Base-by-base conservation (phyloP, 2,329 filamentous ascomycete genomes). In the Monilinia fructigena region DNA sequence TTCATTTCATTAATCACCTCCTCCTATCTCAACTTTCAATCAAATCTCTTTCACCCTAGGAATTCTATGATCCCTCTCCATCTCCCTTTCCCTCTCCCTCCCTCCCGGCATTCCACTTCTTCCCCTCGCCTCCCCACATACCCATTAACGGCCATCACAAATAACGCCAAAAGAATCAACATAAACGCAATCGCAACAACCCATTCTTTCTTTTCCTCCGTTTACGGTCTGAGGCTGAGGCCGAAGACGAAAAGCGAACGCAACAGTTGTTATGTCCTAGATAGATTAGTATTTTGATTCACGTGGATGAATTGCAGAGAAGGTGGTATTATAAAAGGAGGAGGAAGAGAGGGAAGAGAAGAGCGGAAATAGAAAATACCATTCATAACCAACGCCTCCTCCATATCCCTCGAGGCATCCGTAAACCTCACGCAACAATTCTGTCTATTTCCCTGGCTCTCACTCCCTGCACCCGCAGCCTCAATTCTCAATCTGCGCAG, bases 361-460 rank as follows among this genome's bases (percentile, higher is more conserved):
- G 18, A 28, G 11, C 20, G 11, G 23, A 18, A n/a, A 62, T 28
- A 28, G 28, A 62, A 62, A 11, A 40, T 59, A 58, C 63, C 45
- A 56, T 56, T 63, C 40, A 45, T 55, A 4, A 63, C 20, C 6
- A 63, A 35, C 8, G 35, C 52, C 16, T 63, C 61, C 16, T 65
- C 73, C 18, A 73, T 52, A 66, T 73, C 72, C 3, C 69, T 70
- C 11, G 68, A 69, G 8, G 70, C 70, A 61, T 73, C 72, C 0
- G 68, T 71, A 58, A 74, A 75, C 5, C 64, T 65, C 16, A 75
- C 70, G 55, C 73, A 75, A 65, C 73, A 75, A 45, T 74, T 73
- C 14, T 67, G 56, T 26, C 67, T 35, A 18, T 42, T 66, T 11
- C 45, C 38, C 10, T 16, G 18, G 4, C 10, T 14, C 4, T 52